Evolutionary conservation across 2,329 filamentous ascomycete species (phyloP).

Genomic region (Fusarium algeriense): DNA sequence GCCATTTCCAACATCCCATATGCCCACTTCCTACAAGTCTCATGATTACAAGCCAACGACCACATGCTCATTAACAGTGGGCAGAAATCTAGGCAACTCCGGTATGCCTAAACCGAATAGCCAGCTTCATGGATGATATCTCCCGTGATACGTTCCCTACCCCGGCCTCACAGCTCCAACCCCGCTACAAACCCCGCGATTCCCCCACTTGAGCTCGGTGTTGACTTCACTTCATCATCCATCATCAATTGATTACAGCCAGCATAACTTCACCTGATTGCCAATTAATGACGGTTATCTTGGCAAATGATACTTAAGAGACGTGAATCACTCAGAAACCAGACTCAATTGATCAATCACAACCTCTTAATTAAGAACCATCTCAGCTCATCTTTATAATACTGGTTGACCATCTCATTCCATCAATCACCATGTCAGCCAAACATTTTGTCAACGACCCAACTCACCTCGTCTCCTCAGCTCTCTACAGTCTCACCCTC

Average conservation of each 20-base stretch:
- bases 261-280: constrained; percentile 14
- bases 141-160: constrained; percentile 16
- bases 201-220: constrained; percentile 22
- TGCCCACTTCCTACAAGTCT: not conserved
- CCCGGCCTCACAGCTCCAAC: constrained; percentile 24
- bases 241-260: constrained; percentile 6
- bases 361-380: not conserved
- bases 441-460: constrained; percentile 95
- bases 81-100: not conserved
- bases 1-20: not conserved
- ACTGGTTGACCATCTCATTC: constrained; percentile 4
- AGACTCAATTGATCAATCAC: not conserved
- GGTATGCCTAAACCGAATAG: not conserved
- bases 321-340: not conserved
- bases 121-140: constrained; percentile 8
- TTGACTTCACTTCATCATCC: constrained; percentile 6
- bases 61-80: constrained; percentile 16
- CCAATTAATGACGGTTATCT: not conserved
- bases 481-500: constrained; percentile 80
- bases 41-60: constrained; percentile 11
- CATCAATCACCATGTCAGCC: constrained; percentile 58
- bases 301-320: constrained; percentile 15
- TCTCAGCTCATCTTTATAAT: not conserved
- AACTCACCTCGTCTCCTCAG: constrained; percentile 79
- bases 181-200: constrained; percentile 29